Evolutionary conservation across 2,329 filamentous ascomycete genomes (phyloP), one percentile per base, ranked within the genome.

Genomic region (Trichoderma sp.): DNA sequence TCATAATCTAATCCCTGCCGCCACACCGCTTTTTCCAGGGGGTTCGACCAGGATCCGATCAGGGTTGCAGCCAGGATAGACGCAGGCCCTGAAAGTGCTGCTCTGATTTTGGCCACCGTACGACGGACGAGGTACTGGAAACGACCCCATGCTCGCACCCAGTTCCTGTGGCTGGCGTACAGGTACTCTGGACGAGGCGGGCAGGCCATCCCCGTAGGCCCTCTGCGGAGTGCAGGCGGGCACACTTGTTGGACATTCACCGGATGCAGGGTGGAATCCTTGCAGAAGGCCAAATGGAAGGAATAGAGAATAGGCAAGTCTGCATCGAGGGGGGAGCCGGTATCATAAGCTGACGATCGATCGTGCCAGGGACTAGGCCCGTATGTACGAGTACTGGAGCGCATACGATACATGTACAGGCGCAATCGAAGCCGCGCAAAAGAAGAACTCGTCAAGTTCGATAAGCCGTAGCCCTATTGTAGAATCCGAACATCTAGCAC

Each of bases 11-110:
- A 50, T 26, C 57, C 63, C 63, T 61, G 57, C 58, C 51, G 44
- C 48, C 57, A 61, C 63, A 65, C 63, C 63, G 63, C 63, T 65
- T 30, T 65, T 65, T 65, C 19, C 55, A 44, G 55, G 63, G 50
- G 63, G 43, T 21, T 48, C 30, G 17, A 34, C 59, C 61, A 63
- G 61, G 61, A 17, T 41, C 15, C 17, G 7, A 24, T 24, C 59
- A 62, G 50, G 59, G 48, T 24, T n/a, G 19, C 17, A 44, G 41
- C 51, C 14, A 39, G 41, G 43, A 28, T n/a, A 34, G 6, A 30
- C 17, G 19, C 28, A 3, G 12, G 48, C 3, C 48, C 17, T 30
- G 17, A 34, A 14, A 12, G n/a, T 48, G 39, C 24, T 54, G 48
- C 24, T 51, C 55, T 34, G 7, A 28, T 19, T 28, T n/a, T 60